These are phyloP conservation scores for Eucalyptus decipiens DNA, from an alignment of 345 rosid species.

Conservation along the genomic window DNA sequence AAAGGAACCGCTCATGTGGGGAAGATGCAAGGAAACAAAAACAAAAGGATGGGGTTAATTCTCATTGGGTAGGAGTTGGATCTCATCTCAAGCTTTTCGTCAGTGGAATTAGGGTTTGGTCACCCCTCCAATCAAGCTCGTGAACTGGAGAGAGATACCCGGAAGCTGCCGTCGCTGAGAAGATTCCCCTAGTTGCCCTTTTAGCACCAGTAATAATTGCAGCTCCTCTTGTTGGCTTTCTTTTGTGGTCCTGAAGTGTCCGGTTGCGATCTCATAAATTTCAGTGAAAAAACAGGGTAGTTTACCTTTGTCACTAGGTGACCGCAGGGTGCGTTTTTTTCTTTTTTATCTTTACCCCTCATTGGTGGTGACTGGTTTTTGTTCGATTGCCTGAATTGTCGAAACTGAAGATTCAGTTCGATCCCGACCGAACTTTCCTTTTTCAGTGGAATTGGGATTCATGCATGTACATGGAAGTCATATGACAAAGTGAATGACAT, in stretches of 20 bases:
- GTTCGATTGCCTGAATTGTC: neutral
- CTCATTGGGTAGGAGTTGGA: neutral
- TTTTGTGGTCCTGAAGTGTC: neutral
- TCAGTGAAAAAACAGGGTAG: neutral
- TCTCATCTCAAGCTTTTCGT: neutral
- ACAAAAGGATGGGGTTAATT: neutral
- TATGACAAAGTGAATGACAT: neutral
- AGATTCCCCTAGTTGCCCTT: neutral
- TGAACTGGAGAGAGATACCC: neutral
- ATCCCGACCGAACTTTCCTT: neutral
- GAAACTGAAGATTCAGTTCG: neutral
- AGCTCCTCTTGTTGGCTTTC: neutral
- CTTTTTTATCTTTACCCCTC: neutral
- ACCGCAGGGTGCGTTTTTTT: neutral
- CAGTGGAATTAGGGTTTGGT: neutral
- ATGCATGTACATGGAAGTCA: neutral
- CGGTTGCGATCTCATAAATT: neutral
- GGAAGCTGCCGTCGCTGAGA: neutral
- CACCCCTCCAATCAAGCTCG: neutral
- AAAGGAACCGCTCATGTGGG: neutral
- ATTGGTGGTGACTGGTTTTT: neutral
- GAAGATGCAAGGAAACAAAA: neutral
- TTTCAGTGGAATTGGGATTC: neutral
- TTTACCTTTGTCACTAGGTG: neutral
- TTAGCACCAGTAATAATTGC: neutral